Evolutionary conservation across 2,329 filamentous ascomycete genomes (phyloP).

Genomic region (Huntiella bhutanensis): DNA sequence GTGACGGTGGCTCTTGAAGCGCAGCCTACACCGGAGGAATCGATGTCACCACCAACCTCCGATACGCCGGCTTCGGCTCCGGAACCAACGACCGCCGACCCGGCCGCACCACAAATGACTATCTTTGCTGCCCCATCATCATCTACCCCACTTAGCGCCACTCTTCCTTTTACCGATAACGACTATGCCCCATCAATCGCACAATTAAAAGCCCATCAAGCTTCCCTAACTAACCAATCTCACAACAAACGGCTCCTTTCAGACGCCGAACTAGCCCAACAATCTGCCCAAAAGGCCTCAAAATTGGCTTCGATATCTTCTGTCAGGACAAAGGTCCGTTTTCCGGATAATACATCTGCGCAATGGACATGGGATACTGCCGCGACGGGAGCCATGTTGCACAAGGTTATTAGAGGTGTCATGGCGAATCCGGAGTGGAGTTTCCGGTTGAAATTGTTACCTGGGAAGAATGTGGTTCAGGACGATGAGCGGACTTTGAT

Average conservation of each 20-base stretch:
- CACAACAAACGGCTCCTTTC: slow-evolving; percentile 64
- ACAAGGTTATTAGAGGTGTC: slow-evolving; percentile 53
- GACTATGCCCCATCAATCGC: slow-evolving; percentile 60
- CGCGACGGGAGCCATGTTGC: slow-evolving; percentile 53
- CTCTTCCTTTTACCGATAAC: slow-evolving; percentile 44
- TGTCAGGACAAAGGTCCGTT: slow-evolving; percentile 61
- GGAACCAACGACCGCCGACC: slow-evolving; percentile 14
- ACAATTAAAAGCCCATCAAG: slow-evolving; percentile 59
- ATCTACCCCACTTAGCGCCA: slow-evolving; percentile 56
- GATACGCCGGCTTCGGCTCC: neutral
- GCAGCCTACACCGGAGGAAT: neutral
- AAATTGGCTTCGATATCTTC: slow-evolving; percentile 46
- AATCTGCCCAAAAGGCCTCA: slow-evolving; percentile 44
- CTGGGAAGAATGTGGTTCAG: slow-evolving; percentile 29
- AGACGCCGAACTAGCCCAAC: slow-evolving; percentile 60
- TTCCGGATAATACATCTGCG: slow-evolving; percentile 69
- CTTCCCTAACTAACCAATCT: slow-evolving; percentile 37
- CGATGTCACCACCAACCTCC: neutral
- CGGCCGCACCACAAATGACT: slow-evolving; percentile 32
- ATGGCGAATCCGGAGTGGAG: slow-evolving; percentile 44
- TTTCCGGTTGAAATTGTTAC: slow-evolving; percentile 54
- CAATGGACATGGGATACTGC: slow-evolving; percentile 49
- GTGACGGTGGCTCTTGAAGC: neutral
- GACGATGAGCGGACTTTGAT: slow-evolving; percentile 42
- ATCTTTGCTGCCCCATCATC: slow-evolving; percentile 63